phyloP scores from a whole-genome alignment of 1,284 basidiomycete species.

The Mrakiaceae sp. region DNA sequence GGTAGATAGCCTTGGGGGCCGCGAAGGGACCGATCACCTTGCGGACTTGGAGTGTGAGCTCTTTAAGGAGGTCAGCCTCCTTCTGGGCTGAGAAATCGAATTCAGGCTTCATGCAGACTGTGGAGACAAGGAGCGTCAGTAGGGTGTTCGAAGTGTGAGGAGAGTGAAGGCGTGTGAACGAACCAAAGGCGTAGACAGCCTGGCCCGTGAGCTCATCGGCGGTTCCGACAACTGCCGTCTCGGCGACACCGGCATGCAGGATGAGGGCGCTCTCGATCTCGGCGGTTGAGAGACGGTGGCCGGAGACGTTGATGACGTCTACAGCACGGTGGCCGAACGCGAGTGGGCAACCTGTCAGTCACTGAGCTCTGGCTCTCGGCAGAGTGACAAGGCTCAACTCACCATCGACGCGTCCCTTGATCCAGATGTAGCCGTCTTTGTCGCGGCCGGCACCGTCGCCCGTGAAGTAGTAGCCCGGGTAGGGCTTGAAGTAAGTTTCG shows the following conservation, averaged over 20 bases:
- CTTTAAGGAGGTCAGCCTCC: slow-evolving; percentile 65
- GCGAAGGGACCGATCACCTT: slow-evolving; percentile 60
- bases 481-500: slow-evolving; percentile 91
- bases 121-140: slow-evolving; percentile 12
- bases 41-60: slow-evolving; percentile 85
- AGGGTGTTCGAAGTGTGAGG: neutral
- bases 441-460: slow-evolving; percentile 93
- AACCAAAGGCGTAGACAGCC: slow-evolving; percentile 76
- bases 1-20: slow-evolving; percentile 83
- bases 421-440: slow-evolving; percentile 95
- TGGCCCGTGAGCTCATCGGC: slow-evolving; percentile 70
- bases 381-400: slow-evolving; percentile 28
- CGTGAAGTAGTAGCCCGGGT: slow-evolving; percentile 84
- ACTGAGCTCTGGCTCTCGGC: neutral
- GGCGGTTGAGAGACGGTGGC: slow-evolving; percentile 91
- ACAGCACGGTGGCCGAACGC: neutral
- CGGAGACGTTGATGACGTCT: slow-evolving; percentile 90
- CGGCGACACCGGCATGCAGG: slow-evolving; percentile 84
- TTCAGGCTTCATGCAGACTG: slow-evolving; percentile 54
- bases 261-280: slow-evolving; percentile 96
- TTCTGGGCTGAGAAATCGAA: slow-evolving; percentile 61
- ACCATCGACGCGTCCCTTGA: slow-evolving; percentile 95
- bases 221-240: slow-evolving; percentile 78
- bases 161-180: slow-evolving; percentile 23
- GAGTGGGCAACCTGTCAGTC: slow-evolving; percentile 2